A percentile compares a stretch with the other conserved stretches of the same genome.
Evolutionary conservation across 495 filamentous ascomycete genomes (phyloP).

Genomic region (Podospora australis): DNA sequence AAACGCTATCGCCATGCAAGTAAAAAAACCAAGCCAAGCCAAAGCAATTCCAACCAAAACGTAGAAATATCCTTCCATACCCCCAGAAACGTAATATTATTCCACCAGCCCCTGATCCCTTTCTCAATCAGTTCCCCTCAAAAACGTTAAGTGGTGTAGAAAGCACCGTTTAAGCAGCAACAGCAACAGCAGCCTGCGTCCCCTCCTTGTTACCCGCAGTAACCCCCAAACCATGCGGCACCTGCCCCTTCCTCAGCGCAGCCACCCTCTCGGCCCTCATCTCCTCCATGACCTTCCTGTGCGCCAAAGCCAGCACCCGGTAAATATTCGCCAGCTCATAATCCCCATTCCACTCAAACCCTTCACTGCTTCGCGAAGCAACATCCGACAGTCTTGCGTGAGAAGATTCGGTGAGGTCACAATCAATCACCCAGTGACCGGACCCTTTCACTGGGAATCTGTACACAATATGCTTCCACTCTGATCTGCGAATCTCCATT

Average conservation of each 20-base stretch:
- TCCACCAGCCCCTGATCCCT: too few species aligned
- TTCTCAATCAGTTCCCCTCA: too few species aligned
- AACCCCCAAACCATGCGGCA: not conserved
- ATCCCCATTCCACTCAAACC: constrained; percentile 16
- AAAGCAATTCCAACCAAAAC: too few species aligned
- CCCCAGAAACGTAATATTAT: too few species aligned
- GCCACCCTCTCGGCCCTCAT: constrained; percentile 15
- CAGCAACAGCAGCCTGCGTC: too few species aligned
- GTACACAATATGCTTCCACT: constrained; percentile 17
- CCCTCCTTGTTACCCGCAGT: not conserved
- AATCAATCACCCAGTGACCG: constrained; percentile 16
- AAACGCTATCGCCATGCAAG: too few species aligned
- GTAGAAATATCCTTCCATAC: too few species aligned
- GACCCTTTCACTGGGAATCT: constrained; percentile 13
- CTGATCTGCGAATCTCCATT: constrained; percentile 17
- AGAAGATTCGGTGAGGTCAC: constrained; percentile 17
- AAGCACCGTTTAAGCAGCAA: too few species aligned
- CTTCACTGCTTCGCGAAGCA: constrained; percentile 10
- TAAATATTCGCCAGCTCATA: constrained; percentile 17
- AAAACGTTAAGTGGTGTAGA: too few species aligned
- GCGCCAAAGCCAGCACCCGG: constrained; percentile 10
- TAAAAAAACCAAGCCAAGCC: too few species aligned
- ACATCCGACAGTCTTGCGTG: constrained; percentile 18
- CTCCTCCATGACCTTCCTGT: constrained; percentile 14
- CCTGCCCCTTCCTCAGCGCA: not conserved